Base-by-base conservation (phyloP, 2,329 filamentous ascomycete species). In the Nigrospora sphaerica region DNA sequence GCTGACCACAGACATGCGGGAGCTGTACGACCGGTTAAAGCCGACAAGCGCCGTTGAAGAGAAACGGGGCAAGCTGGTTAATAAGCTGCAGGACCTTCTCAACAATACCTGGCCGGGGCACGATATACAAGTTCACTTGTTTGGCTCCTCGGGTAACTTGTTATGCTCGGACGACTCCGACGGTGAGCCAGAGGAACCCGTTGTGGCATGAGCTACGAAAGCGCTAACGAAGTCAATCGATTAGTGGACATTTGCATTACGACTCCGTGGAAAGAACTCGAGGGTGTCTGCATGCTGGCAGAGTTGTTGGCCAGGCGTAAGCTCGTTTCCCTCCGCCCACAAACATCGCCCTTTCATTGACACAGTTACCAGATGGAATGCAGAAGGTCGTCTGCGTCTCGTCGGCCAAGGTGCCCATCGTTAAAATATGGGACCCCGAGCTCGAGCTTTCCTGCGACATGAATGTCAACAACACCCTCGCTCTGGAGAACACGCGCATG, bases 381-480 rank as follows among this genome's bases (percentile, higher is more conserved):
- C 80, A 97, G 65, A 88, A 88, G 59, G 90, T 98, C 1, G 87
- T 96, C 19, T 98, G 93, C 63, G 89, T 97, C 44, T 89, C 89
- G 28, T 88, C 86, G 37, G 93, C 93, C 49, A 97, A 96, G 67
- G 93, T 98, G 13, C 92, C 93, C 4, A 98, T 98, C 60, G 93
- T 98, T 56, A 97, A 97, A 72, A 88, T 95, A 46, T 98, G 93
- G 91, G 93, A 98, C 63, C 93, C 93, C 3, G 89, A 95, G 64
- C 74, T 96, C 47, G 75, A 84, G 53, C 74, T 98, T 43, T 87
- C 90, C 14, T 96, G 91, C 65, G 93, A 98, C 63, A 93, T 98
- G 85, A 98, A 98, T 57, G 91, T 98, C 69, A 98, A 98, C 71
- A 98, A 97, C 59, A 93, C 91, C 0, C 69, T 95, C 45, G 93